Percentiles rank a stretch among this genome's conserved stretches.
These are phyloP conservation scores for Geotrichum histeridarum DNA, from an alignment of 1,139 yeast genomes.

Conservation along the genomic window DNA sequence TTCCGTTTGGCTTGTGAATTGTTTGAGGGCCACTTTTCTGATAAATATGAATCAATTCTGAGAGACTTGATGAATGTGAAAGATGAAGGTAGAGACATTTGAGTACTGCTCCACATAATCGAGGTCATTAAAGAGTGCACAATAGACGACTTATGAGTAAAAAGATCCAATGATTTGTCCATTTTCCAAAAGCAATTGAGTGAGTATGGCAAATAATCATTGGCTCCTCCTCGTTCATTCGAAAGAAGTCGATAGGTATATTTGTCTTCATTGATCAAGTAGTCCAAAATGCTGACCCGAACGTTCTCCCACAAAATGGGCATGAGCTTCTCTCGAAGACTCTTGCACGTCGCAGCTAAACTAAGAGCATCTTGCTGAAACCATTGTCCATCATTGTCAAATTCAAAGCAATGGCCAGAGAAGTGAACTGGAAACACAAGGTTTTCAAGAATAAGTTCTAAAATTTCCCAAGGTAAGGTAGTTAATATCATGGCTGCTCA, in stretches of 20 bases:
- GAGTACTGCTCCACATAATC: not conserved
- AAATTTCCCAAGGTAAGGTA: not conserved
- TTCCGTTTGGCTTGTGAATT: not conserved
- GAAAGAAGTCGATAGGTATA: not conserved
- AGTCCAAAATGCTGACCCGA: not conserved
- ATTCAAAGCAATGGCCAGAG: not conserved
- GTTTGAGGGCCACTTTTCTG: not conserved
- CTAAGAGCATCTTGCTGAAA: not conserved
- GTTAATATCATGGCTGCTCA: not conserved
- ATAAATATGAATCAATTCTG: not conserved
- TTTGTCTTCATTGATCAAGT: not conserved
- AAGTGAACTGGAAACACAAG: not conserved
- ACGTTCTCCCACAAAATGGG: not conserved
- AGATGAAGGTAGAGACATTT: not conserved
- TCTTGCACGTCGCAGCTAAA: not conserved
- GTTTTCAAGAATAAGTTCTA: not conserved
- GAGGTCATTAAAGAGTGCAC: not conserved
- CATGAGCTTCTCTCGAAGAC: not conserved
- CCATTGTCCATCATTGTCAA: constrained; percentile 1
- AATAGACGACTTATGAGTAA: not conserved
- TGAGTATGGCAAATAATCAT: not conserved
- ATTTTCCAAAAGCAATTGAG: not conserved
- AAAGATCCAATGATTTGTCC: not conserved
- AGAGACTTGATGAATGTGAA: not conserved
- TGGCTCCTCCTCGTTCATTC: not conserved